Evolutionary conservation across 306 rosid genomes (phyloP).

Genomic region (Casuarina equisetifolia): DNA sequence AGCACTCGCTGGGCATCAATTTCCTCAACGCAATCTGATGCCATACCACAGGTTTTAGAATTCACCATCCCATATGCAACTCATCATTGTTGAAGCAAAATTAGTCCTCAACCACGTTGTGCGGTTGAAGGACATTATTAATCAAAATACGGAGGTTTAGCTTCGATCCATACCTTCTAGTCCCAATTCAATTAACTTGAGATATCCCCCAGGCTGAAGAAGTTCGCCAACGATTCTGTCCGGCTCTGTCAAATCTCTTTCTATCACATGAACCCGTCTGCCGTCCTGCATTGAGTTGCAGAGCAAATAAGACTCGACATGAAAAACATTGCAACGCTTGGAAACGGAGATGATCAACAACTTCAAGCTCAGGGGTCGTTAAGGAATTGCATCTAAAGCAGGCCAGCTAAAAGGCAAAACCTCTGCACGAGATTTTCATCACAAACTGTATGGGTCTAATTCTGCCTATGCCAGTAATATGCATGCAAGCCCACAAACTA

Average conservation of each 20-base stretch:
- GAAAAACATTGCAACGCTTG: too few relatives aligned
- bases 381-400: too few relatives aligned
- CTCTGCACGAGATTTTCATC: not conserved
- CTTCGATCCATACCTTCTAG: conserved; percentile 52
- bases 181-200: conserved; percentile 61
- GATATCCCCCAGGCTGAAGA: conserved; percentile 74
- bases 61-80: not conserved
- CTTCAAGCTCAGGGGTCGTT: not conserved
- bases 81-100: not conserved
- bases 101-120: not conserved
- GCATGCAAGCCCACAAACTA: too few relatives aligned
- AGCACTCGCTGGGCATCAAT: conserved; percentile 66
- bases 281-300: conserved; percentile 49
- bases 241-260: conserved; percentile 62
- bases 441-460: not conserved
- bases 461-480: not conserved
- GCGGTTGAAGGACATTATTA: not conserved
- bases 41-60: conserved; percentile 8
- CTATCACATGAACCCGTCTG: conserved; percentile 56
- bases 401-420: not conserved
- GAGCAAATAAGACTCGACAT: not conserved
- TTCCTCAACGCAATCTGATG: conserved; percentile 63
- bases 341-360: not conserved
- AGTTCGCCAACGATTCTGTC: conserved; percentile 73
- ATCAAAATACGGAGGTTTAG: not conserved